phyloP scores from a whole-genome alignment of 2,329 filamentous ascomycete species.

The Diaporthe sp. region DNA sequence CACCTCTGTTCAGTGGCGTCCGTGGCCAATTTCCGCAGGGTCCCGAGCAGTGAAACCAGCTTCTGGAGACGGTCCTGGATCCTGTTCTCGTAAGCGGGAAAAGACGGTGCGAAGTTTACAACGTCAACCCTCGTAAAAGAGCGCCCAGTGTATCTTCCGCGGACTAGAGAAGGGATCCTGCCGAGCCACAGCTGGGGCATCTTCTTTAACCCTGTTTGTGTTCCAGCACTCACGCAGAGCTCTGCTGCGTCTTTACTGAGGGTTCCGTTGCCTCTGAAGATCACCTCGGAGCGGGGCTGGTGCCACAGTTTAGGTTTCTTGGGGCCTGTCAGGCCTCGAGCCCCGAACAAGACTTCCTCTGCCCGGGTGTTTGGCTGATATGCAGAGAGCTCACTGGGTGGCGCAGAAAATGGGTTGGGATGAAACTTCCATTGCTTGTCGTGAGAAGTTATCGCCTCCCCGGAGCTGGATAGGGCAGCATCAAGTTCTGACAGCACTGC shows the following conservation, averaged over 20 bases:
- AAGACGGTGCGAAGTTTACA: background rate
- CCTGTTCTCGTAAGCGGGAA: slow-evolving; percentile 7
- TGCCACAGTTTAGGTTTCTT: background rate
- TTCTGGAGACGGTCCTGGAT: slow-evolving; percentile 15
- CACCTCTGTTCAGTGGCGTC: slow-evolving; percentile 16
- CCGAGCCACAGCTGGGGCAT: slow-evolving; percentile 30
- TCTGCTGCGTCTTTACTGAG: slow-evolving; percentile 29
- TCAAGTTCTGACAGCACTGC: slow-evolving; percentile 31
- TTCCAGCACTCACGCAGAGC: slow-evolving; percentile 1
- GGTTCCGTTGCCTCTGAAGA: slow-evolving; percentile 19
- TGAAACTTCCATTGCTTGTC: slow-evolving; percentile 1
- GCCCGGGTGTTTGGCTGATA: background rate
- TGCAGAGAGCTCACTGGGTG: background rate
- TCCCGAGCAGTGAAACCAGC: slow-evolving; percentile 28
- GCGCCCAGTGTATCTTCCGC: background rate
- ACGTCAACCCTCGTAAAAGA: slow-evolving; percentile 11
- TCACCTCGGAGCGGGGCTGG: background rate
- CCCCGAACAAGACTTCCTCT: slow-evolving; percentile 16
- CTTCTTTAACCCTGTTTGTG: background rate
- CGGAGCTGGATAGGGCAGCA: background rate
- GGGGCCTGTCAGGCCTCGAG: background rate
- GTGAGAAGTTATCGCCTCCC: background rate
- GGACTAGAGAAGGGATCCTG: slow-evolving; percentile 26
- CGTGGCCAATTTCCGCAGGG: slow-evolving; percentile 2
- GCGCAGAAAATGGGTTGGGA: background rate